These are phyloP conservation scores for Yamadazyma nakazawae DNA, from an alignment of 805 yeast species.

Conservation along the genomic window DNA sequence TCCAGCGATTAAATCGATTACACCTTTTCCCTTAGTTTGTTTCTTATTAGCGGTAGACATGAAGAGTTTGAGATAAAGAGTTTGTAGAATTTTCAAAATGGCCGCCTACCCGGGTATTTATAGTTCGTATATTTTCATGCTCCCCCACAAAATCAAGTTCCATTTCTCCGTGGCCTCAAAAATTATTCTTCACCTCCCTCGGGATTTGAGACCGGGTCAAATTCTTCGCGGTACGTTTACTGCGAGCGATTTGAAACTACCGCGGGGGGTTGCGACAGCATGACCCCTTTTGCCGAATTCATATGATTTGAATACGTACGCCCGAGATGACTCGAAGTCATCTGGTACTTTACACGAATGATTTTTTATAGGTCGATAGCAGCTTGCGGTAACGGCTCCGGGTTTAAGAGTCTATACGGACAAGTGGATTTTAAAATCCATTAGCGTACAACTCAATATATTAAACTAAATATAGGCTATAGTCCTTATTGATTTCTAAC, in stretches of 20 bases:
- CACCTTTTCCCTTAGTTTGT: slow-evolving; percentile 38
- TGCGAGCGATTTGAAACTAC: neutral
- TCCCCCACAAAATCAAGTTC: slow-evolving; percentile 18
- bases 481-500: neutral
- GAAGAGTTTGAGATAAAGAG: neutral
- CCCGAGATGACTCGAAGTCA: slow-evolving; percentile 5
- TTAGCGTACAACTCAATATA: neutral
- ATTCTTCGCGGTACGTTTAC: neutral
- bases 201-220: neutral
- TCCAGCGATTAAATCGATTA: slow-evolving; percentile 80
- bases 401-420: neutral
- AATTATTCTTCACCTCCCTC: slow-evolving; percentile 2
- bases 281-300: slow-evolving; percentile 3
- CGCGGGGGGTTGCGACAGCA: neutral
- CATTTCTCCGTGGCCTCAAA: slow-evolving; percentile 19
- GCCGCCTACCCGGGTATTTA: slow-evolving; percentile 7
- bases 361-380: neutral
- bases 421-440: neutral
- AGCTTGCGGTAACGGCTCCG: slow-evolving; percentile 2
- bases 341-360: slow-evolving; percentile 1
- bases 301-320: slow-evolving; percentile 3
- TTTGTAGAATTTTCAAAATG: slow-evolving; percentile 2
- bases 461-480: neutral
- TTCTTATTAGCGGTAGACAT: slow-evolving; percentile 5
- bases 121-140: slow-evolving; percentile 4